phyloP scores from a whole-genome alignment of 768 basidiomycete genomes.

The Trametes sanguinea region DNA sequence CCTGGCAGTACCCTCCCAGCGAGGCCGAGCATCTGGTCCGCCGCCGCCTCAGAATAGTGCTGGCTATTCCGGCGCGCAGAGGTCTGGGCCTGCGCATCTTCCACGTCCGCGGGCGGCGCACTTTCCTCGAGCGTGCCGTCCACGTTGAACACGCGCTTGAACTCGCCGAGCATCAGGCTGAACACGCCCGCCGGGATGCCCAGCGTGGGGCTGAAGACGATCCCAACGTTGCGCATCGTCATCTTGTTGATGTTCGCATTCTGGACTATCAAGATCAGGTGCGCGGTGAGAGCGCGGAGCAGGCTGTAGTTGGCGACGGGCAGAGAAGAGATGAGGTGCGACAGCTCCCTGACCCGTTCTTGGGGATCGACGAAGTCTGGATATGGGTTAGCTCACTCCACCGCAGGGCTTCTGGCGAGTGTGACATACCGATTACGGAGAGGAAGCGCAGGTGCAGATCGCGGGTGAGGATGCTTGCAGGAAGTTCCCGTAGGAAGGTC shows the following conservation, averaged over 20 bases:
- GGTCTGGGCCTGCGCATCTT: slow-evolving; percentile 32
- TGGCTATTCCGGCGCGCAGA: slow-evolving; percentile 74
- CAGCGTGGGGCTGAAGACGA: slow-evolving; percentile 96
- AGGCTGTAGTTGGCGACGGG: slow-evolving; percentile 93
- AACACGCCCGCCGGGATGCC: slow-evolving; percentile 98
- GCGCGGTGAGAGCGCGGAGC: slow-evolving; percentile 90
- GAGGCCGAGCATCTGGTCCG: slow-evolving; percentile 80
- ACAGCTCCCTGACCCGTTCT: slow-evolving; percentile 86
- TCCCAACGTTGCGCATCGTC: slow-evolving; percentile 98
- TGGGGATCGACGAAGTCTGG: slow-evolving; percentile 86
- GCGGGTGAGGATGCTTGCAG: slow-evolving; percentile 87
- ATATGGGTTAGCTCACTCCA: slow-evolving; percentile 6
- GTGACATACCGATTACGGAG: slow-evolving; percentile 81
- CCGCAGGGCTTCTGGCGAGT: slow-evolving; percentile 5
- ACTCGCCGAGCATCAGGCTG: slow-evolving; percentile 91
- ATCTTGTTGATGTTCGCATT: slow-evolving; percentile 93
- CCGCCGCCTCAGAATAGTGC: slow-evolving; percentile 81
- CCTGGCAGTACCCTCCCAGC: slow-evolving; percentile 67
- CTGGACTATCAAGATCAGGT: slow-evolving; percentile 92
- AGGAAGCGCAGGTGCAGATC: slow-evolving; percentile 92
- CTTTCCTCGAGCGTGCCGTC: slow-evolving; percentile 43
- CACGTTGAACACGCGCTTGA: slow-evolving; percentile 91
- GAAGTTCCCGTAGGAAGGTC: slow-evolving; percentile 89
- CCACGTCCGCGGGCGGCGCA: slow-evolving; percentile 16
- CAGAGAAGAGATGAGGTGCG: slow-evolving; percentile 80